Evolutionary conservation across 192 early-diverging fungal genomes (phyloP).

Genomic region (Rhizoclosmatium globosum): DNA sequence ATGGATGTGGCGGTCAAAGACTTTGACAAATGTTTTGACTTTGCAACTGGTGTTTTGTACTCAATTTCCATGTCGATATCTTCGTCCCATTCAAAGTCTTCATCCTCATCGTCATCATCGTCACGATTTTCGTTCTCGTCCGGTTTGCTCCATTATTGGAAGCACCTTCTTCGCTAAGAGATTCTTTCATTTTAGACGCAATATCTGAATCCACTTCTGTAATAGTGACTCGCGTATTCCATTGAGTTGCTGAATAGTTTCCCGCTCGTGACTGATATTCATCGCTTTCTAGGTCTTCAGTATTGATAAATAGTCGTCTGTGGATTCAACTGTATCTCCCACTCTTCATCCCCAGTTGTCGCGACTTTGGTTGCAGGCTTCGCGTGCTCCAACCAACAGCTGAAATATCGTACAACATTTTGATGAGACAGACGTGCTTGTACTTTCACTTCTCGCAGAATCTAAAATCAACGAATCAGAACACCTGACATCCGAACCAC

Average conservation of each 20-base stretch:
- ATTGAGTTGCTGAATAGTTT: neutral
- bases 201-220: neutral
- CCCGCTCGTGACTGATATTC: neutral
- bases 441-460: constrained; percentile 90
- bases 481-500: no score
- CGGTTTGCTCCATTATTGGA: neutral
- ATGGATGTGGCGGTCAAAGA: neutral
- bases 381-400: constrained; percentile 87
- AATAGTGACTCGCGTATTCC: neutral
- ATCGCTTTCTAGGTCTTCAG: neutral
- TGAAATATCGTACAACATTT: constrained; percentile 94
- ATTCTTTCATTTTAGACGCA: neutral
- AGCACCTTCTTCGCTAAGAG: neutral
- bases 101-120: constrained; percentile 31
- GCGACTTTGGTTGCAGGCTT: constrained; percentile 35
- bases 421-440: constrained; percentile 84
- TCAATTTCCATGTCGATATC: constrained; percentile 40
- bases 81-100: constrained; percentile 37
- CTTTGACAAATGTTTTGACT: neutral
- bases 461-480: constrained; percentile 50
- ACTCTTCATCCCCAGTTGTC: constrained; percentile 14
- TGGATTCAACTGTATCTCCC: constrained; percentile 30
- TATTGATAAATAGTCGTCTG: constrained; percentile 17
- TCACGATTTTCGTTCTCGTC: constrained; percentile 10
- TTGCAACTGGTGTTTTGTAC: constrained; percentile 11